Evolutionary conservation across 176 grass and related monocot genomes (phyloP).

Genomic region (Aegilops sharonensis): DNA sequence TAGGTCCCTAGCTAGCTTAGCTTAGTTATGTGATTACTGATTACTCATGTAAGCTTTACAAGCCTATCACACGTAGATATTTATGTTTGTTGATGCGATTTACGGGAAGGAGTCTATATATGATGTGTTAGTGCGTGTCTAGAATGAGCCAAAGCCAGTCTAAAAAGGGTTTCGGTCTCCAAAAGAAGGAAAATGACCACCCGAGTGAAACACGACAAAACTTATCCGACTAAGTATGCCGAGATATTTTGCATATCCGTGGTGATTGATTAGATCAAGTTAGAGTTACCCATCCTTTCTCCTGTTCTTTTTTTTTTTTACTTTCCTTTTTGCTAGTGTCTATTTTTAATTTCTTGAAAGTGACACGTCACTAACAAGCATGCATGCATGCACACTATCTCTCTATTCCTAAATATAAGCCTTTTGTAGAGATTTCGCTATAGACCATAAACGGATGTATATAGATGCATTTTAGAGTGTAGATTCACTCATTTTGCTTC

Average conservation of each 20-base stretch:
- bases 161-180: not conserved
- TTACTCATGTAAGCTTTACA: constrained; percentile 22
- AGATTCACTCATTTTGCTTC: too few species aligned
- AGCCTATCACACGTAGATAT: not conserved
- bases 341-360: not conserved
- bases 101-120: not conserved
- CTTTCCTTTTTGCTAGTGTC: not conserved
- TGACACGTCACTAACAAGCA: not conserved
- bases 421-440: too few species aligned
- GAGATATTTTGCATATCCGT: not conserved
- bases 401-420: too few species aligned
- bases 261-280: constrained; percentile 1
- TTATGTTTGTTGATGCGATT: not conserved
- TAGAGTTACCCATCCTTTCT: not conserved
- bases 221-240: not conserved
- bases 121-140: constrained; percentile 9
- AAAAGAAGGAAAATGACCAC: not conserved
- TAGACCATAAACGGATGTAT: too few species aligned
- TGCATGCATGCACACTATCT: too few species aligned
- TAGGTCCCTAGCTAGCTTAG: not conserved
- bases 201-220: not conserved
- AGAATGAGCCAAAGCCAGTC: constrained; percentile 9
- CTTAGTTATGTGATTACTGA: too few species aligned
- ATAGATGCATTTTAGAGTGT: too few species aligned
- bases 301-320: too few species aligned